These are phyloP conservation scores for Coniosporium tulheliwenetii DNA, from an alignment of 2,329 filamentous ascomycete species.

Conservation along the genomic window DNA sequence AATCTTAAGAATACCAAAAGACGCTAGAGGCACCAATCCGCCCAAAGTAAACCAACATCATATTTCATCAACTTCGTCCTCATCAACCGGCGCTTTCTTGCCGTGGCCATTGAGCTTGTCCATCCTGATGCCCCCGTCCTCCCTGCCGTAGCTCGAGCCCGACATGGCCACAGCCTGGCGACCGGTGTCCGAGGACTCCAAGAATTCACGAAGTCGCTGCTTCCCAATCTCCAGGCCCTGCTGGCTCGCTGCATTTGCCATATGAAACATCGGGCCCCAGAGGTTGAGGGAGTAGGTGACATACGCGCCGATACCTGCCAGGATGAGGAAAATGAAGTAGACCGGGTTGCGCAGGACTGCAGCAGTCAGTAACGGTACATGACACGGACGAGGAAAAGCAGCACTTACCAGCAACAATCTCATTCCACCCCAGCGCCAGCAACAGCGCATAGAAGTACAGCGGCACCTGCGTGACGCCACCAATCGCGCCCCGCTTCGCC, in stretches of 20 bases:
- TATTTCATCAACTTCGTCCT: slow-evolving; percentile 19
- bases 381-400: background rate
- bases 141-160: slow-evolving; percentile 17
- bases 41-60: slow-evolving; percentile 5
- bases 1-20: too few relatives aligned
- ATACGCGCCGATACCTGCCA: slow-evolving; percentile 64
- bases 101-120: slow-evolving; percentile 33
- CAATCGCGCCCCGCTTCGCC: slow-evolving; percentile 91
- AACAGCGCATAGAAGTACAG: slow-evolving; percentile 87
- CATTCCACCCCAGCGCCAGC: slow-evolving; percentile 93
- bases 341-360: slow-evolving; percentile 83
- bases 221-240: slow-evolving; percentile 88
- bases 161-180: slow-evolving; percentile 70
- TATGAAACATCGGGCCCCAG: slow-evolving; percentile 88
- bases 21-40: too few relatives aligned
- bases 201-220: slow-evolving; percentile 75
- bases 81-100: slow-evolving; percentile 14
- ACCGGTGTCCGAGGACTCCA: slow-evolving; percentile 75
- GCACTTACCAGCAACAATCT: slow-evolving; percentile 75
- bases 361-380: background rate
- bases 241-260: slow-evolving; percentile 73
- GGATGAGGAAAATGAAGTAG: slow-evolving; percentile 77
- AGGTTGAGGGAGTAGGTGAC: slow-evolving; percentile 88
- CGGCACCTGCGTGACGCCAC: slow-evolving; percentile 84
- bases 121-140: slow-evolving; percentile 32